A percentile compares a stretch with the other conserved stretches of the same genome.
These are phyloP conservation scores for Lathyrus oleraceus DNA, from an alignment of 306 rosid species.

Conservation along the genomic window DNA sequence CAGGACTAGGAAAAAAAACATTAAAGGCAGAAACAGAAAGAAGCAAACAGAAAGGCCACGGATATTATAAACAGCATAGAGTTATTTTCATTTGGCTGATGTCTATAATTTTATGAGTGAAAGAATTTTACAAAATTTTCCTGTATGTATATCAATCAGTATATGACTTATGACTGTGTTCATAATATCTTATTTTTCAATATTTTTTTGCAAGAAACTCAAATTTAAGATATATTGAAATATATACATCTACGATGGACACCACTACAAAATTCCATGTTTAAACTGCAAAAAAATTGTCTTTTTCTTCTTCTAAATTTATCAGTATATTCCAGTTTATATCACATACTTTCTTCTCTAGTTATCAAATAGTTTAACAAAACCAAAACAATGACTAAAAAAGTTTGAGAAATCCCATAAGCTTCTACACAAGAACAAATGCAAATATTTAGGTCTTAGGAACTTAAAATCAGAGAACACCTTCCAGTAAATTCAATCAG, in stretches of 20 bases:
- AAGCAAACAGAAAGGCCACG: constrained; percentile 23
- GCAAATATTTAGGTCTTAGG: constrained; percentile 25
- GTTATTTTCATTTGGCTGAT: constrained; percentile 15
- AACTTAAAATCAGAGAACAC: constrained; percentile 29
- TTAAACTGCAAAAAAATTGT: background rate
- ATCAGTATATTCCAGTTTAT: background rate
- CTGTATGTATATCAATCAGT: constrained; percentile 4
- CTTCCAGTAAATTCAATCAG: constrained; percentile 7
- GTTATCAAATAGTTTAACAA: constrained; percentile 31
- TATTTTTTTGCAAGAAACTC: constrained; percentile 16
- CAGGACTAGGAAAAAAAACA: constrained; percentile 12
- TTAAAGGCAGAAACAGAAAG: constrained; percentile 2
- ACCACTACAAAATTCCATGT: constrained; percentile 3
- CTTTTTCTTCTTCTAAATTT: background rate
- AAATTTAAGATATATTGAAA: constrained; percentile 31
- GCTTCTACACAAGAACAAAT: constrained; percentile 14
- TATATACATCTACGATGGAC: constrained; percentile 3
- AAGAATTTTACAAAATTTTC: background rate
- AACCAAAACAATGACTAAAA: background rate
- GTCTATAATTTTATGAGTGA: constrained; percentile 18
- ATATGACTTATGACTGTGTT: constrained; percentile 1
- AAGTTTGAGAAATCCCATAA: constrained; percentile 24
- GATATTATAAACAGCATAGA: constrained; percentile 6
- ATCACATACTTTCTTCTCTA: constrained; percentile 2
- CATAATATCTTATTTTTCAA: background rate